phyloP scores from a whole-genome alignment of 2,329 filamentous ascomycete species.

The Pseudopithomyces chartarum region DNA sequence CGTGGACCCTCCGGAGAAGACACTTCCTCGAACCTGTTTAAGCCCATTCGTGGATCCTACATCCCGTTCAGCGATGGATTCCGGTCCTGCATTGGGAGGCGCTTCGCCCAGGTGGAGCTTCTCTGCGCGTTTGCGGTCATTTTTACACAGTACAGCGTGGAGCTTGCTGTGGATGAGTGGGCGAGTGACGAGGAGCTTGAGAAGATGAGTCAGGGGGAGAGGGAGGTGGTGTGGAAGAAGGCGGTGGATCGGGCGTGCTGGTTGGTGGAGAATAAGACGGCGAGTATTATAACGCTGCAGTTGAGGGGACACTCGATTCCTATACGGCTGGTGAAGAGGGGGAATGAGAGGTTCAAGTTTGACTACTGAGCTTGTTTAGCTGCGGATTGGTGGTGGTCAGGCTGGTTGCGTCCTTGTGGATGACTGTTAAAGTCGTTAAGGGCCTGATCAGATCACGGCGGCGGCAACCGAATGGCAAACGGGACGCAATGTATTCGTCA shows the following conservation, averaged over 20 bases:
- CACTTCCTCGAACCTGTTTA: slow-evolving; percentile 64
- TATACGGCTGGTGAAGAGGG: slow-evolving; percentile 70
- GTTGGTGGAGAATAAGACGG: slow-evolving; percentile 60
- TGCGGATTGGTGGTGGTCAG: background rate
- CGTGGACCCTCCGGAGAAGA: slow-evolving; percentile 65
- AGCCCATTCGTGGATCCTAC: slow-evolving; percentile 55
- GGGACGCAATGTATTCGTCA: no score
- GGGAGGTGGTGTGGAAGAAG: slow-evolving; percentile 62
- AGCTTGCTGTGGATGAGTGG: slow-evolving; percentile 66
- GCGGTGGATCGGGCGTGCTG: slow-evolving; percentile 62
- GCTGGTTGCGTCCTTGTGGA: no score
- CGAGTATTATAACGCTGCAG: slow-evolving; percentile 73
- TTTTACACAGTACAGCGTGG: slow-evolving; percentile 66
- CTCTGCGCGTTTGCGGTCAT: slow-evolving; percentile 58
- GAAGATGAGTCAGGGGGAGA: slow-evolving; percentile 50
- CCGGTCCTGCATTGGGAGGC: slow-evolving; percentile 60
- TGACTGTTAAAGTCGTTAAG: no score
- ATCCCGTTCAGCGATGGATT: slow-evolving; percentile 62
- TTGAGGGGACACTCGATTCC: slow-evolving; percentile 66
- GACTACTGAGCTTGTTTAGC: slow-evolving; percentile 14
- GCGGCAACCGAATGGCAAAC: no score
- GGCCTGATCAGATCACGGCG: no score
- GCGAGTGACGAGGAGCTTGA: slow-evolving; percentile 49
- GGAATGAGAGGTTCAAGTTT: slow-evolving; percentile 67
- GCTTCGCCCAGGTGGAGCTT: slow-evolving; percentile 63